A percentile compares a stretch with the other conserved stretches of the same genome.
Conservation (phyloP, 495 filamentous ascomycete species). For the Podospora appendiculata region DNA sequence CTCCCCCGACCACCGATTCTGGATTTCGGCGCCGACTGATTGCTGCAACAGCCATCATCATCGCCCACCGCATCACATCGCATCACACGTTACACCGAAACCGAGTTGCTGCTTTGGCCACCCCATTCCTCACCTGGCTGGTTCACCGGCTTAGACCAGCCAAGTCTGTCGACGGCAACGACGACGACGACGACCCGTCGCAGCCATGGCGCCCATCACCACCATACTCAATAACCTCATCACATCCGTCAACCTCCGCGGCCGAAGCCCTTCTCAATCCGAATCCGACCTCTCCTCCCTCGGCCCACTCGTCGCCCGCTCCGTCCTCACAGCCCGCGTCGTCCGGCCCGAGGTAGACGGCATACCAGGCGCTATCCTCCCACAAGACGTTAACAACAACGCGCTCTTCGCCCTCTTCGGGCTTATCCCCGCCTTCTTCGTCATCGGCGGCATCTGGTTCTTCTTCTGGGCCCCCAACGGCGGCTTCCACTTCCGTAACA, state of each 20-base stretch:
- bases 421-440: constrained; percentile 70
- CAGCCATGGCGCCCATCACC: constrained; percentile 20
- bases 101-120: not conserved
- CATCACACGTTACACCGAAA: not conserved
- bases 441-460: constrained; percentile 80
- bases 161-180: not conserved
- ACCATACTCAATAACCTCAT: constrained; percentile 6
- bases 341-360: constrained; percentile 18
- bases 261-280: not conserved
- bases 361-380: constrained; percentile 47
- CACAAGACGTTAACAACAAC: constrained; percentile 72
- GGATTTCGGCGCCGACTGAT: no score
- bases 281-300: constrained; percentile 15
- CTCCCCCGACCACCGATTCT: no score
- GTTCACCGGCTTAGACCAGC: constrained; percentile 19
- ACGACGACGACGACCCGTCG: not conserved
- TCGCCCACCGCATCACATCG: not conserved
- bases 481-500: constrained; percentile 74
- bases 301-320: constrained; percentile 33
- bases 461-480: constrained; percentile 98
- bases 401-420: constrained; percentile 80
- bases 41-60: not conserved
- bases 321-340: constrained; percentile 31
- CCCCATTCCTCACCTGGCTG: constrained; percentile 13
- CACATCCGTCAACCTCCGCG: constrained; percentile 1